Evolutionary conservation across 805 yeast genomes (phyloP), one percentile per base, ranked within the genome.

Genomic region (Naumovozyma baii): DNA sequence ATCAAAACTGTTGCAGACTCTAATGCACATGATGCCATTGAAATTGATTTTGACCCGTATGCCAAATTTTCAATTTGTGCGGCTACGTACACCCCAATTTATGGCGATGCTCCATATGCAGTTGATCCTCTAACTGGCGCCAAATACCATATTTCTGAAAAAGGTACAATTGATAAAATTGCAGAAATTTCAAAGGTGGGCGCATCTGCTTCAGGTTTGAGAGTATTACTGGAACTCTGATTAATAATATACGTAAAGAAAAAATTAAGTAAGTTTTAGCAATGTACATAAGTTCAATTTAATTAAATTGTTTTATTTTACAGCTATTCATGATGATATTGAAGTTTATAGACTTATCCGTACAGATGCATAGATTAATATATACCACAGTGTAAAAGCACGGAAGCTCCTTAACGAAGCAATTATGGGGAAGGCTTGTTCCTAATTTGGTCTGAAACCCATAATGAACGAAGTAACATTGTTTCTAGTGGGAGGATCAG

Each of bases 21-120:
- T 1, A 66, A 81, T 46, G 83, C 94, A 2, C 76, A 78, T 39
- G 97, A 94, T 65, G 87, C 92, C 3, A 70, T 88, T 45, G 92
- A 86, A 56, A 76, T 88, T 51, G 94, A 90, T 58, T 92, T 87
- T 58, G 96, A 92, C 59, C 94, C 88, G 40, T 83, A 78, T 59
- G 90, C 94, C 2, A 87, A 83, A 41, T 88, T 88, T 61, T 92
- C 83, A 37, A 79, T 92, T 42, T 92, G 97, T 68, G 83, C 94
- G 14, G 72, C 81, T 13, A 78, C 95, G 15, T 75, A 72, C 54
- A 83, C 95, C 5, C 98, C 98, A 37, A 84, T 92, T 41, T 90
- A 88, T 63, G 72, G 73, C 49, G 92, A 87, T 14, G 65, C 80
- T 22, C 80, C 83, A 30, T 51, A 50, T 38, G 87, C 75, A 22